Evolutionary conservation across 441 rosid species (phyloP).

Genomic region (Mallotus japonicus): DNA sequence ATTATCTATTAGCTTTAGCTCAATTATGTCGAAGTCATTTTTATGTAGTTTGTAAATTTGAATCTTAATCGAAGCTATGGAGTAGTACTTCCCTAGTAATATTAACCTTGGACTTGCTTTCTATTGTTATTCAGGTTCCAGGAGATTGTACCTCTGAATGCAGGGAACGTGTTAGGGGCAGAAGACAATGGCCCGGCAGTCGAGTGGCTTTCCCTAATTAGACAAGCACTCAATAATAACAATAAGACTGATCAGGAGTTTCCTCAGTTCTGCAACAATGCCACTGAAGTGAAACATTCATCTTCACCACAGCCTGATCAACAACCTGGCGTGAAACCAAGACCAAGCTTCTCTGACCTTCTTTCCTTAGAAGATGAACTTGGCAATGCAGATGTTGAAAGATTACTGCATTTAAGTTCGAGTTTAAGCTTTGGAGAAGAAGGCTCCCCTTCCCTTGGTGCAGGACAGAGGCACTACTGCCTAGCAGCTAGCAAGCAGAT

Average conservation of each 20-base stretch:
- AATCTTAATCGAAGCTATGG: too few species aligned
- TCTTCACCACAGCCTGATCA: constrained; percentile 24
- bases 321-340: constrained; percentile 27
- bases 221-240: constrained; percentile 53
- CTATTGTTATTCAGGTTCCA: constrained; percentile 48
- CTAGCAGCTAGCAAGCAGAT: constrained; percentile 90
- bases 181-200: constrained; percentile 60
- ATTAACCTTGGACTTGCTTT: not conserved
- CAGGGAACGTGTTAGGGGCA: constrained; percentile 72
- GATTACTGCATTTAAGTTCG: too few species aligned
- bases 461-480: constrained; percentile 35
- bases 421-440: constrained; percentile 20
- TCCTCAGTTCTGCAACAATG: constrained; percentile 24
- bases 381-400: constrained; percentile 16
- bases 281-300: constrained; percentile 16
- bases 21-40: too few species aligned
- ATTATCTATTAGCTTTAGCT: too few species aligned
- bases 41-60: too few species aligned
- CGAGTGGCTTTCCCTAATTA: constrained; percentile 62
- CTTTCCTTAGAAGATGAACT: constrained; percentile 45
- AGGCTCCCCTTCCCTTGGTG: constrained; percentile 26
- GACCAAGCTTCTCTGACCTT: constrained; percentile 56
- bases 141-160: constrained; percentile 71
- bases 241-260: constrained; percentile 30
- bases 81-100: too few species aligned